Evolutionary conservation across 805 yeast species (phyloP).

Genomic region (Pichia deserticola): DNA sequence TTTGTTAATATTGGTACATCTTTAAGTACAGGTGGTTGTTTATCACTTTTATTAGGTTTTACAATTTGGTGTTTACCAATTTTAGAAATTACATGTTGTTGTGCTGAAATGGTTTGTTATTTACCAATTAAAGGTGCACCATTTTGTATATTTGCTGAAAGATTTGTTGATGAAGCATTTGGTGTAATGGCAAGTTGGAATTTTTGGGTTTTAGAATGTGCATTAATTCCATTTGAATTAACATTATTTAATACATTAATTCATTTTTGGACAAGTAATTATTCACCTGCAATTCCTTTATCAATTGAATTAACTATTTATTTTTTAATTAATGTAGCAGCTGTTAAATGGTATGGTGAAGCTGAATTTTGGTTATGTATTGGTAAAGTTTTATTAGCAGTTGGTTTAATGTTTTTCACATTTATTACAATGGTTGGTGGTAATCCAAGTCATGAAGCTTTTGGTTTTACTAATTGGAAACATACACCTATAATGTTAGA

Average conservation of each 20-base stretch:
- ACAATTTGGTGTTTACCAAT: slow-evolving; percentile 37
- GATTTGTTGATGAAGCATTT: slow-evolving; percentile 39
- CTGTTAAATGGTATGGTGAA: slow-evolving; percentile 45
- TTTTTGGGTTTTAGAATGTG: slow-evolving; percentile 41
- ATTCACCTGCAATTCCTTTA: slow-evolving; percentile 40
- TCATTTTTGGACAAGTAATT: slow-evolving; percentile 45
- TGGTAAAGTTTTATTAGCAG: slow-evolving; percentile 41
- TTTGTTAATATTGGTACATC: slow-evolving; percentile 38
- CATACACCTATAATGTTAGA: slow-evolving; percentile 21
- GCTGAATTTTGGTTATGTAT: slow-evolving; percentile 40
- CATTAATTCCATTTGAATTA: slow-evolving; percentile 43
- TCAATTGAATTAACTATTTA: slow-evolving; percentile 37
- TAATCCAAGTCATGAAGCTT: slow-evolving; percentile 43
- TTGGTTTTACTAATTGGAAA: slow-evolving; percentile 47
- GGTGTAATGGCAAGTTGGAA: slow-evolving; percentile 41
- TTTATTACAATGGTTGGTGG: slow-evolving; percentile 52
- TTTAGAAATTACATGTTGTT: slow-evolving; percentile 33
- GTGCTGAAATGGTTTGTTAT: slow-evolving; percentile 40
- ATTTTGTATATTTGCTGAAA: slow-evolving; percentile 37
- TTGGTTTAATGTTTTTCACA: slow-evolving; percentile 42
- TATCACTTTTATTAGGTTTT: slow-evolving; percentile 33
- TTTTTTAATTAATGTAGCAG: slow-evolving; percentile 36
- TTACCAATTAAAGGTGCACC: slow-evolving; percentile 39
- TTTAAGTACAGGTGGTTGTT: slow-evolving; percentile 35
- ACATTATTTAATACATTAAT: slow-evolving; percentile 46